Base-by-base conservation (phyloP, 345 rosid genomes). In the Physaria fendleri region DNA sequence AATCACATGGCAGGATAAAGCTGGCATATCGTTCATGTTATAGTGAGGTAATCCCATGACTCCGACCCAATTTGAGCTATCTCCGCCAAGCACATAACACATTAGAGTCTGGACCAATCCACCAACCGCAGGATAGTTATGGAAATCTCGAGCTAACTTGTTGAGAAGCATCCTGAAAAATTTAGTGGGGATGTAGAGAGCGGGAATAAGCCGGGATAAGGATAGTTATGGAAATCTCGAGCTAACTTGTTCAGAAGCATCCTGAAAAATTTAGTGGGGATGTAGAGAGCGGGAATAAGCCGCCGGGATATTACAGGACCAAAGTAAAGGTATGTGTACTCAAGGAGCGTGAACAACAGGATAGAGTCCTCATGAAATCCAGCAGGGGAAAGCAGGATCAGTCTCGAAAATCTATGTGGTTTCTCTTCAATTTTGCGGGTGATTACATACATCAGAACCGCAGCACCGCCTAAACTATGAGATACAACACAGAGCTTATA, bases 21-120 rank as follows among this genome's bases (percentile, higher is more conserved):
- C 99, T 0, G 97, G 97, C 97, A 93, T 93, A 70, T 93, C 97
- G 49, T 93, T 85, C 95, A 93, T 89, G 76, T 93, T 93, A 58
- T 86, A 93, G 76, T 89, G 99, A 11, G 99, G 87, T 56, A 85
- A 64, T 6, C 99, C 95, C 51, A 93, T 57, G 56, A 85, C 92
- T 20, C 97, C 99, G 1, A 93, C 69, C 99, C 97, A 89, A 48
- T 93, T 81, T 6, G 99, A 93, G 82, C 94, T 89, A 69, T 93
- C 99, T 55, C 99, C 97, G 3, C 99, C 95, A 0, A 77, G 73
- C 12, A 78, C 77, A 29, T 81, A 87, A 59, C 95, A 63, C 86
- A 93, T 76, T 49, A 93, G 41, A 8, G 95, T 87, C 70, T 93
- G 97, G 68, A 93, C 95, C 57, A 93, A 74, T 14, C 97, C 99